A percentile compares a stretch with the other conserved stretches of the same genome.
Evolutionary conservation across 225 moss, liverwort and hornwort species (phyloP).

Genomic region (Straminergon stramineum): DNA sequence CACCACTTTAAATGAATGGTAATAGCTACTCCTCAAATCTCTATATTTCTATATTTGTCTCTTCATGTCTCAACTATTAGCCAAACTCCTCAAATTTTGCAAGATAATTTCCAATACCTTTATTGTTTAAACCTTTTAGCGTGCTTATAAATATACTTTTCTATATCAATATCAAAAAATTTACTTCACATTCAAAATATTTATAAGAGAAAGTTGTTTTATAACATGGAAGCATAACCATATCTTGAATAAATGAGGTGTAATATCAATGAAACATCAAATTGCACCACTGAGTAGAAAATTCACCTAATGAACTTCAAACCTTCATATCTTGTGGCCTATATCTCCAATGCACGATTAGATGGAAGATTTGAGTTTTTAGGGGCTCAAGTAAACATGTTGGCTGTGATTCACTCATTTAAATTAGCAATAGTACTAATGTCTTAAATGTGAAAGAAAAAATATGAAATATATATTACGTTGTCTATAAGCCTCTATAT

Average conservation of each 20-base stretch:
- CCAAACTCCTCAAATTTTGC: not conserved
- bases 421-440: not conserved
- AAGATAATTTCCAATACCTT: fast-evolving
- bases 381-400: not conserved
- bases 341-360: not conserved
- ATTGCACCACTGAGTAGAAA: not conserved
- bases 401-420: not conserved
- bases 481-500: not conserved
- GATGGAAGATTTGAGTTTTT: not conserved
- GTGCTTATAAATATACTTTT: not conserved
- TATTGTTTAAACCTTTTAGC: not conserved
- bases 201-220: not conserved
- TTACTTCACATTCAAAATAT: not conserved
- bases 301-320: not conserved
- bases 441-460: not conserved
- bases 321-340: not conserved
- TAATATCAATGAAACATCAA: not conserved
- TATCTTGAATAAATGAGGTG: not conserved
- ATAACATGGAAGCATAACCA: not conserved
- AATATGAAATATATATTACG: not conserved
- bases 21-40: too few relatives aligned
- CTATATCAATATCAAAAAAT: not conserved
- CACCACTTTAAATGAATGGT: fast-evolving
- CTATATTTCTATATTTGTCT: not conserved
- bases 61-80: fast-evolving